phyloP scores from a whole-genome alignment of 768 basidiomycete species.

The Panaeolus papilionaceus region DNA sequence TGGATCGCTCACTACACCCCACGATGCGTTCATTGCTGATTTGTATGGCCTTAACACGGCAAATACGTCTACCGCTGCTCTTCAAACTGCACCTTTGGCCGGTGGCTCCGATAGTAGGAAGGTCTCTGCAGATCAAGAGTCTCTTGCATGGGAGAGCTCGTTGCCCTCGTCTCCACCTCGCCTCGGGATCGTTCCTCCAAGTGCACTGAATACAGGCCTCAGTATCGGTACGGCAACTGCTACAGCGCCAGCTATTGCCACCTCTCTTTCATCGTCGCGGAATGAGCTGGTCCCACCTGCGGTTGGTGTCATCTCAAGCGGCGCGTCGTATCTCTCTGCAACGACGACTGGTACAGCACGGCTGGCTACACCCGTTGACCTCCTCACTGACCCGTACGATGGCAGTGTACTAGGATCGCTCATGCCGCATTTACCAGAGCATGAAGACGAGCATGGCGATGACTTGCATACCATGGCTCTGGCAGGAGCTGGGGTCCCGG shows the following conservation, averaged over 20 bases:
- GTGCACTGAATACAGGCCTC: neutral
- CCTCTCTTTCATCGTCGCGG: neutral
- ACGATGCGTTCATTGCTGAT: conserved; percentile 66
- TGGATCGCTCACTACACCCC: conserved; percentile 54
- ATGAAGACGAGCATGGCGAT: neutral
- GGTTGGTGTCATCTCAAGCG: neutral
- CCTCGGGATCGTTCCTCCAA: neutral
- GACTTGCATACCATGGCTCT: conserved; percentile 16
- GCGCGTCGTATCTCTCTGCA: conserved; percentile 19
- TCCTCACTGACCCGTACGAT: conserved; percentile 38
- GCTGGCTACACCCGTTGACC: conserved; percentile 18
- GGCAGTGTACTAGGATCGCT: conserved; percentile 35
- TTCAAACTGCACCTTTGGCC: neutral
- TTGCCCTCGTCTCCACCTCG: neutral
- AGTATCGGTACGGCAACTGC: neutral
- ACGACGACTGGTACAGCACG: conserved; percentile 19
- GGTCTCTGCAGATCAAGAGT: conserved; percentile 8
- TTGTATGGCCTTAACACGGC: conserved; percentile 39
- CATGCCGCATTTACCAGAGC: conserved; percentile 22
- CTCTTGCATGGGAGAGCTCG: neutral
- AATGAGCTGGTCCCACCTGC: neutral
- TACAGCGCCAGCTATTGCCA: neutral
- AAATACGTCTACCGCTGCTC: neutral
- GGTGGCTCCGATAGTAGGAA: neutral
- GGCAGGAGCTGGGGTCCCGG: conserved; percentile 15